Percentiles rank a stretch among this genome's conserved stretches.
phyloP scores from a whole-genome alignment of 352 stramenopile genomes.

The Pythium aphanidermatum region DNA sequence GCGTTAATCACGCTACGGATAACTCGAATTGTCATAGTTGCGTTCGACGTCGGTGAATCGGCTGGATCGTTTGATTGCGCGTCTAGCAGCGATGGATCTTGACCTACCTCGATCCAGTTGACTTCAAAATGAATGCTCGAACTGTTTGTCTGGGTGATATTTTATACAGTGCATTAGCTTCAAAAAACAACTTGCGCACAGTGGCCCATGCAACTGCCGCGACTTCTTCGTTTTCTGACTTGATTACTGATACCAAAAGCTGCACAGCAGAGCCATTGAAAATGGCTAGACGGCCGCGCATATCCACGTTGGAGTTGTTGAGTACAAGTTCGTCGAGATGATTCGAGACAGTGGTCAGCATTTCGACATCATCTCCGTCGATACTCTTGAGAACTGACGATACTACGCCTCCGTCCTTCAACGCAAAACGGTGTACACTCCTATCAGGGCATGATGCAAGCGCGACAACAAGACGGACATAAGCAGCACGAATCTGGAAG shows the following conservation, averaged over 20 bases:
- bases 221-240: conserved; percentile 41
- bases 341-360: conserved; percentile 42
- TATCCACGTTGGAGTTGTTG: conserved; percentile 39
- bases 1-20: conserved; percentile 60
- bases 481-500: conserved; percentile 64
- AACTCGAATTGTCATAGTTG: conserved; percentile 30
- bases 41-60: no score
- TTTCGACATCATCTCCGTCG: conserved; percentile 55
- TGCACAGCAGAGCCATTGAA: conserved; percentile 60
- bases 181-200: conserved; percentile 58
- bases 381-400: conserved; percentile 72
- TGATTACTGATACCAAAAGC: conserved; percentile 61
- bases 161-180: conserved; percentile 43
- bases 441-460: conserved; percentile 58
- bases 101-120: no score
- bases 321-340: conserved; percentile 47
- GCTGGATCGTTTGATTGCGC: no score
- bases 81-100: no score
- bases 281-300: conserved; percentile 50
- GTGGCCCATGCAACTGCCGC: conserved; percentile 31
- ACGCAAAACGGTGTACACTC: conserved; percentile 72
- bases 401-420: conserved; percentile 65
- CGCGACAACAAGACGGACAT: conserved; percentile 55
- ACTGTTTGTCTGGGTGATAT: conserved; percentile 31
- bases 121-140: conserved; percentile 13